These are phyloP conservation scores for Xylariaceae sp. DNA, from an alignment of 2,329 filamentous ascomycete genomes.

Conservation along the genomic window DNA sequence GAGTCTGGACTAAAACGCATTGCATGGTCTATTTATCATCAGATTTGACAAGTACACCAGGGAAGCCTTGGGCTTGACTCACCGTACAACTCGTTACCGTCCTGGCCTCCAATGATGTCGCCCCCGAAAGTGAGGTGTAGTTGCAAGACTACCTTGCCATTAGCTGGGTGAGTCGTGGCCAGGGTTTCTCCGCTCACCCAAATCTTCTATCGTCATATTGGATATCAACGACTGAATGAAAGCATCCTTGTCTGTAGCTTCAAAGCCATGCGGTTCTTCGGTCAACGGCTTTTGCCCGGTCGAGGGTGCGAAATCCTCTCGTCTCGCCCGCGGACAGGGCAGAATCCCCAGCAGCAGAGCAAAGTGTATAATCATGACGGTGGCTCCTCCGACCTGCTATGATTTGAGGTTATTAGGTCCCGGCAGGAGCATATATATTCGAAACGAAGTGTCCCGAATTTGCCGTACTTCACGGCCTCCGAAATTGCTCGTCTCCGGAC, in stretches of 20 bases:
- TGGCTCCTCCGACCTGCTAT: neutral
- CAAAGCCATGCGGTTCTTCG: neutral
- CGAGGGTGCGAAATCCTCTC: neutral
- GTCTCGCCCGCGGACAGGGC: neutral
- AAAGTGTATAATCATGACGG: neutral
- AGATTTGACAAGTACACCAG: constrained; percentile 4
- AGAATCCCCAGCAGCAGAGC: neutral
- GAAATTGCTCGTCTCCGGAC: neutral
- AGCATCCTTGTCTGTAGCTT: constrained; percentile 12
- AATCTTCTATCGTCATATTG: constrained; percentile 26
- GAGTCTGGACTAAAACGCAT: constrained; percentile 30
- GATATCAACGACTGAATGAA: constrained; percentile 21
- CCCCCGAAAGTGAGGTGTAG: constrained; percentile 36
- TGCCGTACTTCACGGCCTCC: neutral
- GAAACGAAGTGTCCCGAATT: too few species aligned
- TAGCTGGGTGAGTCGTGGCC: neutral
- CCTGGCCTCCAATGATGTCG: constrained; percentile 31
- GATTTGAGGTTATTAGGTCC: neutral
- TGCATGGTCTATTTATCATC: constrained; percentile 26
- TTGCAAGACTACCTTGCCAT: constrained; percentile 25
- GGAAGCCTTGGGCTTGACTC: neutral
- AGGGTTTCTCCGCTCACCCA: constrained; percentile 14
- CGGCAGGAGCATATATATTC: neutral
- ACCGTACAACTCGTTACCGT: constrained; percentile 31
- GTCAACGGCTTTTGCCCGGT: neutral